Evolutionary conservation across 1,284 basidiomycete species (phyloP), one percentile per base, ranked within the genome.

Genomic region (Fomitiporia mediterranea): DNA sequence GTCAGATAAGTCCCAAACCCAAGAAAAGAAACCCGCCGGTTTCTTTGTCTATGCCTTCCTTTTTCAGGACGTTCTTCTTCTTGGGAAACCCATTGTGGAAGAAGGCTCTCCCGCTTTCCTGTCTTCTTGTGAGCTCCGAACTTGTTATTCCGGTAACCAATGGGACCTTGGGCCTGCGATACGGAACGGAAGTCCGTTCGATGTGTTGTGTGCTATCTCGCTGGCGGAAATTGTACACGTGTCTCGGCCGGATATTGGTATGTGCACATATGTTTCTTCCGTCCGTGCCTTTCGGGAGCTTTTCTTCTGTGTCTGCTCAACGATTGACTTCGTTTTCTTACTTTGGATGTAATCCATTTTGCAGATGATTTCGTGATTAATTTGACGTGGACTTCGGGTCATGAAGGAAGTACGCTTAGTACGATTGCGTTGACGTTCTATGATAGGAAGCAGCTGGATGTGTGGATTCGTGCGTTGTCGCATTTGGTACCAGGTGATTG

Each of bases 121-220:
- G 23, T 35, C 32, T 43, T 52, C 3, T 15, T 19, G 39, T 17
- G 32, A 40, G 19, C 21, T 19, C 28, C 15, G 28, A 46, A 34
- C 7, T n/a, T 30, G 13, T 30, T 49, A 58, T 50, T 37, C 46
- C 6, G 37, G 40, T 9, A 44, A 28, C 35, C 19, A 19, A 19
- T 58, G 57, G 57, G 53, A 58, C 37, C 19, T 58, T 8, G 57
- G 57, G 2, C 52, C 53, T 23, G 57, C 52, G 11, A 17, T 55
- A 8, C 42, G 53, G 7, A n/a, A 30, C 19, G 30, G 44, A 13
- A n/a, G 2, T 8, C 44, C 44, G 44, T 46, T 46, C 25, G 44
- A 46, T 28, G 44, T 46, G 44, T 17, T 46, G 27, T 46, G 44
- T 46, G 25, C 25, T 25, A 30, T 46, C 25, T 11, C 44, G 44